A percentile compares a stretch with the other conserved stretches of the same genome.
Evolutionary conservation across 371 early-diverging fungal genomes (phyloP).

Genomic region (Gilbertella persicaria): DNA sequence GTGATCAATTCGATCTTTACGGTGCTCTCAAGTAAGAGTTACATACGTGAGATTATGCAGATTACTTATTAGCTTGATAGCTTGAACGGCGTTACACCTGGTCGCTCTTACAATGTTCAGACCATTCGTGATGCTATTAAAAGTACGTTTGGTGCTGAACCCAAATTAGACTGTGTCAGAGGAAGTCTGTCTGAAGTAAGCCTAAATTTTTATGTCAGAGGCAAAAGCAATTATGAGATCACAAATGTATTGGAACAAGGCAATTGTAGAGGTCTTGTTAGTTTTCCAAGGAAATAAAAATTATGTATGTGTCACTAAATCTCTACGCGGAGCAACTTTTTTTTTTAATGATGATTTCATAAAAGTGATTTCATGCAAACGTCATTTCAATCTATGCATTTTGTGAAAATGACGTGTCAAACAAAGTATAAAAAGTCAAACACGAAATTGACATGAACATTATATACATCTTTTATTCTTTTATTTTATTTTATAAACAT

Average conservation of each 20-base stretch:
- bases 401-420: too few species aligned
- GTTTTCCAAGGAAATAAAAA: constrained; percentile 40
- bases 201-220: constrained; percentile 47
- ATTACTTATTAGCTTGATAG: constrained; percentile 21
- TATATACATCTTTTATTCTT: background rate
- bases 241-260: constrained; percentile 35
- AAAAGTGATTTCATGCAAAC: too few species aligned
- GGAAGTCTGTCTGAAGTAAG: constrained; percentile 35
- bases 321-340: too few species aligned
- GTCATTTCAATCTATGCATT: too few species aligned
- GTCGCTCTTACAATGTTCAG: constrained; percentile 31
- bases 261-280: constrained; percentile 40
- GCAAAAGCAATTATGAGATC: constrained; percentile 36
- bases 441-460: background rate
- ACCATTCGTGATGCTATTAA: constrained; percentile 38
- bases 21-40: constrained; percentile 41
- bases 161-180: constrained; percentile 35
- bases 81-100: constrained; percentile 46
- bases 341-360: too few species aligned
- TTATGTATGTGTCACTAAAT: too few species aligned
- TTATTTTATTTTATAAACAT: constrained; percentile 6
- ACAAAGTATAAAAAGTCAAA: too few species aligned
- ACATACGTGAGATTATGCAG: too few species aligned
- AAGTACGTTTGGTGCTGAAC: constrained; percentile 23
- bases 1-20: constrained; percentile 46